These are phyloP conservation scores for Oxyria digyna DNA, from an alignment of 148 eudicot genomes.

Conservation along the genomic window DNA sequence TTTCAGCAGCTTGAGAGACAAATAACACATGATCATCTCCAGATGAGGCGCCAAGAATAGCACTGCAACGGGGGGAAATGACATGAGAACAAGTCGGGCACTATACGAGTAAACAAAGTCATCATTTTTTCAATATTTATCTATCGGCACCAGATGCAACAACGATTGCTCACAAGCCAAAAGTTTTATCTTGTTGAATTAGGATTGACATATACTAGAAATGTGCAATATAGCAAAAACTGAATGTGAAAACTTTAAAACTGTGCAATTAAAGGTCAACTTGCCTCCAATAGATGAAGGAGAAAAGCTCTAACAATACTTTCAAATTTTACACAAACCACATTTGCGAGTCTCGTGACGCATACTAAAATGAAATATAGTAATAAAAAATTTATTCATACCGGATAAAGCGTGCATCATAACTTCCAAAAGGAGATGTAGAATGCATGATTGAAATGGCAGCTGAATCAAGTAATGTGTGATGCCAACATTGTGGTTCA, in stretches of 20 bases:
- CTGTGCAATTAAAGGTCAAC: neutral
- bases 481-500: constrained; percentile 44
- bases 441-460: constrained; percentile 39
- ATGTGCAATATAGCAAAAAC: neutral
- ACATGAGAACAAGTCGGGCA: neutral
- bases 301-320: neutral
- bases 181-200: neutral
- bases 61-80: constrained; percentile 30
- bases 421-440: constrained; percentile 23
- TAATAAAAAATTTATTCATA: constrained; percentile 14
- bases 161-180: neutral
- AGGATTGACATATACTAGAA: neutral
- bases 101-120: neutral
- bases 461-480: constrained; percentile 58
- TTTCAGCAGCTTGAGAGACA: constrained; percentile 33
- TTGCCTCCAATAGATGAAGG: neutral
- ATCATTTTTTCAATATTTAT: neutral
- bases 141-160: neutral
- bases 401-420: constrained; percentile 49
- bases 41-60: constrained; percentile 58
- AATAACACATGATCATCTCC: constrained; percentile 41
- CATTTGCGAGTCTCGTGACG: neutral
- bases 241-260: neutral
- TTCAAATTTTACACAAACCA: neutral
- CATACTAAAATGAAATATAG: neutral